phyloP scores from a whole-genome alignment of 495 filamentous ascomycete genomes.

The Tuber magnatum region DNA sequence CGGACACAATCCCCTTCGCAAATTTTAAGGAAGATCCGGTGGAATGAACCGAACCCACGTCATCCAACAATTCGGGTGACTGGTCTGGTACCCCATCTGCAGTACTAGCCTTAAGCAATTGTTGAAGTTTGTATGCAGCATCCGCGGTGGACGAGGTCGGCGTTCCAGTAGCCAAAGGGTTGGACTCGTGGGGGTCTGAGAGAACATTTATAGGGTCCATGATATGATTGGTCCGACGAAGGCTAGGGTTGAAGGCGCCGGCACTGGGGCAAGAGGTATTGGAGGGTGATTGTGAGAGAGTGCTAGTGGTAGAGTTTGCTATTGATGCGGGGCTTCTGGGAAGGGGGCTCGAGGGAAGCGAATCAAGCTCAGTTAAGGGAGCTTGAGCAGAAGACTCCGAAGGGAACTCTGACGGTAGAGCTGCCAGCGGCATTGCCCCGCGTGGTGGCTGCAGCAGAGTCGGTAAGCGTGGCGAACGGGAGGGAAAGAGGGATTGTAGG shows the following conservation, averaged over 20 bases:
- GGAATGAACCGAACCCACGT: not conserved
- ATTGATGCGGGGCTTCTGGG: not conserved
- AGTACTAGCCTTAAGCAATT: not conserved
- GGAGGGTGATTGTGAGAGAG: not conserved
- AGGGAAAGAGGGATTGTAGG: no score
- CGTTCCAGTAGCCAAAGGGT: not conserved
- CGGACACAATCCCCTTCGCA: not conserved
- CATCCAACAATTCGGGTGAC: not conserved
- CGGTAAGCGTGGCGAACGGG: no score
- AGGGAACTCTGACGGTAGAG: not conserved
- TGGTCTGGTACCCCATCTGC: not conserved
- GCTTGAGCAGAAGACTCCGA: not conserved
- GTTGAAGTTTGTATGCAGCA: not conserved
- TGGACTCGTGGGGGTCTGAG: not conserved
- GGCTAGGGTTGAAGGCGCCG: not conserved
- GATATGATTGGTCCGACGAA: not conserved
- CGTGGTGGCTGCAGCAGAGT: not conserved
- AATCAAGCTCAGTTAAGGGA: not conserved
- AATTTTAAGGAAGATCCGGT: not conserved
- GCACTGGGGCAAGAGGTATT: not conserved
- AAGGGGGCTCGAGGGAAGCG: not conserved
- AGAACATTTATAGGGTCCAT: not conserved
- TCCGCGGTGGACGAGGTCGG: not conserved
- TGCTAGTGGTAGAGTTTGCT: not conserved
- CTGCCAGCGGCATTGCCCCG: not conserved